Conservation (phyloP, 352 stramenopile species). For the Globisporangium cystogenes region DNA sequence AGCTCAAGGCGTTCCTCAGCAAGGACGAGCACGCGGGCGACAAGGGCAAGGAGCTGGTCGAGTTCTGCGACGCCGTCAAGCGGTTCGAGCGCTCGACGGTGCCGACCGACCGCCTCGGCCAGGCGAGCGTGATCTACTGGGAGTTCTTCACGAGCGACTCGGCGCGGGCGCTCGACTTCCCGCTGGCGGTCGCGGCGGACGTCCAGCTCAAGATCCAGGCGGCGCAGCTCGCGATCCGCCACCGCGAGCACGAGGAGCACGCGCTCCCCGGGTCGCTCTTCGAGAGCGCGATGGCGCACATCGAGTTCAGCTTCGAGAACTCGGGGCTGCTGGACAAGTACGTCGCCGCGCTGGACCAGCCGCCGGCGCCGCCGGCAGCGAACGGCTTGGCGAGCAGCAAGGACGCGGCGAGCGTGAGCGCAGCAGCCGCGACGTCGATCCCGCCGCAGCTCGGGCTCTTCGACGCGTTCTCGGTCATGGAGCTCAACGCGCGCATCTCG, state of each 20-base stretch:
- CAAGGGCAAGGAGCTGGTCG: constrained; percentile 56
- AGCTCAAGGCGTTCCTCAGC: constrained; percentile 66
- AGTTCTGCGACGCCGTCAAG: constrained; percentile 82
- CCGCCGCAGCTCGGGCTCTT: constrained; percentile 76
- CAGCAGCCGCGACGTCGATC: constrained; percentile 20
- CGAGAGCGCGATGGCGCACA: constrained; percentile 56
- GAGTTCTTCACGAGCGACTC: constrained; percentile 72
- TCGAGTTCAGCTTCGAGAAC: constrained; percentile 66
- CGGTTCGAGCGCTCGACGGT: constrained; percentile 71
- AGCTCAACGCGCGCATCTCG: constrained; percentile 77
- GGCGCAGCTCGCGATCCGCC: constrained; percentile 33
- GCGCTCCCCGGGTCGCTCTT: constrained; percentile 51
- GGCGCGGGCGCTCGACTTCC: constrained; percentile 55
- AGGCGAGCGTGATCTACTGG: constrained; percentile 80
- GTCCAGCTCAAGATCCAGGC: constrained; percentile 67
- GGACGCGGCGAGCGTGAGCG: constrained; percentile 6
- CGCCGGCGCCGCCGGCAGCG: constrained; percentile 9
- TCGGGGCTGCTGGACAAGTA: constrained; percentile 76
- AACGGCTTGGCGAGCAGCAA: constrained; percentile 13
- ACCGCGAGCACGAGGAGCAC: constrained; percentile 12
- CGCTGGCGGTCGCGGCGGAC: constrained; percentile 32
- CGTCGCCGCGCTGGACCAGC: constrained; percentile 58
- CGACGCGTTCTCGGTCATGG: constrained; percentile 85
- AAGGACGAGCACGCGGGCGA: constrained; percentile 44
- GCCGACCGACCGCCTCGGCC: constrained; percentile 63